Conservation (phyloP, 1,139 yeast genomes). For the Ogataea hybrid region DNA sequence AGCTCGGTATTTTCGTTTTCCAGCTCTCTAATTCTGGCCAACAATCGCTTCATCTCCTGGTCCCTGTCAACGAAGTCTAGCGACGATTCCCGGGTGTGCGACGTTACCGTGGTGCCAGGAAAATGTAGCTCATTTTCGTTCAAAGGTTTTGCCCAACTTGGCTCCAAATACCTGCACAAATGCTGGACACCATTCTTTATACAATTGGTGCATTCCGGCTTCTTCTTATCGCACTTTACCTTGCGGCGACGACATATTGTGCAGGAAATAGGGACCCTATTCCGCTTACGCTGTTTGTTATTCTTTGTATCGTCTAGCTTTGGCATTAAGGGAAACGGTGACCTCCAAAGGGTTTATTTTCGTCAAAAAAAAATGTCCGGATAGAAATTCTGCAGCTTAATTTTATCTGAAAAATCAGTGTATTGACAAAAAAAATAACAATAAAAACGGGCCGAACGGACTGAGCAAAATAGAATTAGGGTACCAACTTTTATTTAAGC, state of each 20-base stretch:
- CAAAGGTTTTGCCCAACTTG: slow-evolving; percentile 46
- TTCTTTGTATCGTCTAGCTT: slow-evolving; percentile 15
- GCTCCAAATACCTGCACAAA: slow-evolving; percentile 64
- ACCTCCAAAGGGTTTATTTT: neutral
- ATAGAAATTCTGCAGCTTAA: neutral
- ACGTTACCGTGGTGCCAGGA: slow-evolving; percentile 20
- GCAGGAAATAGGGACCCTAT: slow-evolving; percentile 47
- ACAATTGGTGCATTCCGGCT: slow-evolving; percentile 74
- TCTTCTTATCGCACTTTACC: slow-evolving; percentile 58
- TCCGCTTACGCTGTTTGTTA: slow-evolving; percentile 36
- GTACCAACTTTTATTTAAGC: neutral
- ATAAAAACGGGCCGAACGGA: slow-evolving; percentile 1
- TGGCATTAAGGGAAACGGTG: slow-evolving; percentile 8
- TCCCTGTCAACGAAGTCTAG: slow-evolving; percentile 1
- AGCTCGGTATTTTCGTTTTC: slow-evolving; percentile 29
- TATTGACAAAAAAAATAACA: neutral
- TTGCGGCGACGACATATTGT: slow-evolving; percentile 47
- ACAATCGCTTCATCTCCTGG: slow-evolving; percentile 27
- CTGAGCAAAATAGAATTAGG: neutral
- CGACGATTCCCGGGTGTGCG: neutral
- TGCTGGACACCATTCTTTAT: slow-evolving; percentile 72
- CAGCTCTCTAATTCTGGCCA: slow-evolving; percentile 25
- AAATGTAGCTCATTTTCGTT: slow-evolving; percentile 28
- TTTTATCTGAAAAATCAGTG: slow-evolving; percentile 19
- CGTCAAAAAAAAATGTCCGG: neutral